These are phyloP conservation scores for Berkeleyomyces basicola DNA, from an alignment of 2,329 filamentous ascomycete species.

Conservation along the genomic window DNA sequence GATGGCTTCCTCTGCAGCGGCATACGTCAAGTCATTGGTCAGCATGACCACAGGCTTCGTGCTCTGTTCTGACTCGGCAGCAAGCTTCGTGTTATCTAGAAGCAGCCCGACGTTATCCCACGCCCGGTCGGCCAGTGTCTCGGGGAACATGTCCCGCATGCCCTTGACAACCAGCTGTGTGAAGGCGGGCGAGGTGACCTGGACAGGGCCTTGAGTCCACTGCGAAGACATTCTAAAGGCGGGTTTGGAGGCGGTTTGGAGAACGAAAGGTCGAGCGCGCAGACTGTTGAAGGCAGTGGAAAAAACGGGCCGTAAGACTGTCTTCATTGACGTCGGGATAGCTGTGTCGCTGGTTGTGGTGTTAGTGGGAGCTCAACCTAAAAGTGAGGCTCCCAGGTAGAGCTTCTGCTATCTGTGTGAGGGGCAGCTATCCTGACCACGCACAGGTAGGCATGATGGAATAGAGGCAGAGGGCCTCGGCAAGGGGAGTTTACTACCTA, in stretches of 20 bases:
- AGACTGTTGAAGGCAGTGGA: neutral
- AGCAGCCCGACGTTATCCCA: constrained; percentile 97
- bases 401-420: neutral
- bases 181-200: constrained; percentile 21
- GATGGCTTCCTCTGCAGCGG: constrained; percentile 83
- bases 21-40: constrained; percentile 78
- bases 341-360: neutral
- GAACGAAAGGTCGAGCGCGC: neutral
- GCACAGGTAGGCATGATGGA: no score
- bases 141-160: constrained; percentile 77
- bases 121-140: constrained; percentile 69
- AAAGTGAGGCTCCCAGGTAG: neutral
- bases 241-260: neutral
- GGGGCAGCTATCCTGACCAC: neutral
- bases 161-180: constrained; percentile 51
- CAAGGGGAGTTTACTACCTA: no score
- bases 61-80: constrained; percentile 17
- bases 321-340: neutral
- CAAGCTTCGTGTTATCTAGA: constrained; percentile 25
- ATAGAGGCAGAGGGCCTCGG: no score
- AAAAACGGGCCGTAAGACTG: neutral
- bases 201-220: constrained; percentile 4
- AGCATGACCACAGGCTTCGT: constrained; percentile 30
- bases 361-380: neutral
- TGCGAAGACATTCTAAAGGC: constrained; percentile 1